phyloP scores from a whole-genome alignment of 2,329 filamentous ascomycete species.

The Beauveria varroae region DNA sequence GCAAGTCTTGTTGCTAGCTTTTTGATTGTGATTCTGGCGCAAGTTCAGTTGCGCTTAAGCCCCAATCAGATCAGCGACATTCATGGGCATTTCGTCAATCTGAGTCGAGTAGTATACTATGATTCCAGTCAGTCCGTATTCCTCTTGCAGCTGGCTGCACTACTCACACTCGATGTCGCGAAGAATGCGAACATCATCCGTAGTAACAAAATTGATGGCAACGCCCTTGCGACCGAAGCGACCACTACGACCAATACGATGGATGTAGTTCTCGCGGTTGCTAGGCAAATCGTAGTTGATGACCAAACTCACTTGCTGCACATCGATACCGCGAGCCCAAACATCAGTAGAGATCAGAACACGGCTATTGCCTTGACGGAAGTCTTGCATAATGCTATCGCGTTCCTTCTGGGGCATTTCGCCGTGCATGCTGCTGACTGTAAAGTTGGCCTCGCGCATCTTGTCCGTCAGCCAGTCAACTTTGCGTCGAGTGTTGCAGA shows the following conservation, averaged over 20 bases:
- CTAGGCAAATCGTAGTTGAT: constrained; percentile 99
- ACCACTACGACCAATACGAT: constrained; percentile 92
- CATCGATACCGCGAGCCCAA: constrained; percentile 96
- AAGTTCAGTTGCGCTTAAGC: constrained; percentile 25
- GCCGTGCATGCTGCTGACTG: constrained; percentile 96
- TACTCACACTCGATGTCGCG: constrained; percentile 86
- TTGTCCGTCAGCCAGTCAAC: constrained; percentile 99
- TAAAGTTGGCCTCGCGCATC: constrained; percentile 98
- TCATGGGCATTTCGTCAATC: constrained; percentile 99
- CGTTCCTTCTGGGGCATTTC: constrained; percentile 98
- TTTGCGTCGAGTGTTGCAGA: constrained; percentile 98
- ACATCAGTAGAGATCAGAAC: constrained; percentile 97
- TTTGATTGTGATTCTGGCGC: neutral
- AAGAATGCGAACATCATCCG: constrained; percentile 93
- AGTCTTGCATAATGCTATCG: constrained; percentile 99
- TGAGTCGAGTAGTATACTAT: constrained; percentile 90
- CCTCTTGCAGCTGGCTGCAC: no score
- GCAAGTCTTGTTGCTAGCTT: neutral
- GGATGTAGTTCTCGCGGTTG: constrained; percentile 99
- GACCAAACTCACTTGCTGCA: constrained; percentile 94
- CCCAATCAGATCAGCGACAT: constrained; percentile 58
- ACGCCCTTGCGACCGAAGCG: constrained; percentile 97
- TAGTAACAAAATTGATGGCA: constrained; percentile 98
- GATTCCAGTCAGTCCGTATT: constrained; percentile 25
- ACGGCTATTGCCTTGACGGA: constrained; percentile 90